Evolutionary conservation across 2,329 filamentous ascomycete species (phyloP).

Genomic region (Fusarium sp.): DNA sequence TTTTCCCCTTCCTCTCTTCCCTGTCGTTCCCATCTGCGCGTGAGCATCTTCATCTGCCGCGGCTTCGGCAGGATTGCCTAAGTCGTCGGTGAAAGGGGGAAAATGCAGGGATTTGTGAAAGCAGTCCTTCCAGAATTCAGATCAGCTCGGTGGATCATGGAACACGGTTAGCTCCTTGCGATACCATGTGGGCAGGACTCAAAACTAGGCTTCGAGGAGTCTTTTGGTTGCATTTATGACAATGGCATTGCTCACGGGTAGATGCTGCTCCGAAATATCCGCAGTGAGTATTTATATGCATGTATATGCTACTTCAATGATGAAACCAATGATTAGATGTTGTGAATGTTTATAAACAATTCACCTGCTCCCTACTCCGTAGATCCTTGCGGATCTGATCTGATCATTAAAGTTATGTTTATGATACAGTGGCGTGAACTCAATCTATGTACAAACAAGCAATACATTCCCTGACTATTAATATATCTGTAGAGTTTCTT

Average conservation of each 20-base stretch:
- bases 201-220: conserved; percentile 12
- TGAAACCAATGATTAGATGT: not conserved
- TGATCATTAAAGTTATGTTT: not conserved
- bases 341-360: conserved; percentile 4
- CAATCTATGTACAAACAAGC: conserved; percentile 1
- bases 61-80: conserved; percentile 24
- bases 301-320: not conserved
- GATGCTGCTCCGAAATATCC: not conserved
- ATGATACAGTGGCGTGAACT: not conserved
- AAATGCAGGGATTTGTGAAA: conserved; percentile 26
- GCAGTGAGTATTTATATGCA: not conserved
- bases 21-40: conserved; percentile 17
- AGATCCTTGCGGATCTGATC: not conserved
- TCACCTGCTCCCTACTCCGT: not conserved
- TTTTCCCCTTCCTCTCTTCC: conserved; percentile 17
- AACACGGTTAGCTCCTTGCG: conserved; percentile 35
- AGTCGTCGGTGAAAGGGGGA: conserved; percentile 34
- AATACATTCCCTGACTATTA: not conserved
- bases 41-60: conserved; percentile 43
- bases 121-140: conserved; percentile 35
- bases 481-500: not conserved
- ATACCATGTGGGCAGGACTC: conserved; percentile 38
- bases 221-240: conserved; percentile 7
- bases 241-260: conserved; percentile 17
- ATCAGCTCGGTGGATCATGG: conserved; percentile 39